A percentile compares a stretch with the other conserved stretches of the same genome.
Evolutionary conservation across 1,139 yeast species (phyloP).

Genomic region (Candida dubliniensis): DNA sequence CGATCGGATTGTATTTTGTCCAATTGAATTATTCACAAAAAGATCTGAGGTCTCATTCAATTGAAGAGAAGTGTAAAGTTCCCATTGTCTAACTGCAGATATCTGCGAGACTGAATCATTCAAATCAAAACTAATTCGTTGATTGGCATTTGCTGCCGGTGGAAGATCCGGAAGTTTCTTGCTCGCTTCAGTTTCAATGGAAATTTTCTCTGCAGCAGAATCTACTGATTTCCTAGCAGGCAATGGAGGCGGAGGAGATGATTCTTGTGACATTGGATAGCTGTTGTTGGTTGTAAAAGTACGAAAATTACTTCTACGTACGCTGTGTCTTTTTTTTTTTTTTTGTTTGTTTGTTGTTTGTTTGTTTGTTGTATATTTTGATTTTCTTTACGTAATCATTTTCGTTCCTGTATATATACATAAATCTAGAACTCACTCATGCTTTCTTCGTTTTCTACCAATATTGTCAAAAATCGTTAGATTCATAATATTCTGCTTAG

Average conservation of each 20-base stretch:
- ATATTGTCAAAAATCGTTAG: neutral
- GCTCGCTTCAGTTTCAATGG: neutral
- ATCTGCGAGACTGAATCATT: constrained; percentile 29
- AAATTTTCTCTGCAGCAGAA: neutral
- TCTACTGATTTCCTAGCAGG: constrained; percentile 8
- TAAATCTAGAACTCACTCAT: neutral
- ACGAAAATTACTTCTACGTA: neutral
- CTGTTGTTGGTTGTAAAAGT: neutral
- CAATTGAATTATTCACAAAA: constrained; percentile 16
- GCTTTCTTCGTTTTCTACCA: neutral
- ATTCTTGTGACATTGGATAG: neutral
- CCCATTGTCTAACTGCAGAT: constrained; percentile 35
- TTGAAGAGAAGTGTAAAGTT: constrained; percentile 30
- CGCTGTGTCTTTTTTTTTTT: neutral
- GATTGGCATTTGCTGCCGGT: neutral
- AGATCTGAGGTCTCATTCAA: constrained; percentile 41
- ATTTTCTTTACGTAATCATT: neutral
- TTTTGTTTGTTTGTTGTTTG: neutral
- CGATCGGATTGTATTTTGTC: constrained; percentile 11
- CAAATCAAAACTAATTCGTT: constrained; percentile 7
- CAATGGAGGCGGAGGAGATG: constrained; percentile 9
- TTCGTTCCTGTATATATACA: neutral
- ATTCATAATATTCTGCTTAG: neutral
- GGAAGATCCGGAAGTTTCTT: constrained; percentile 10
- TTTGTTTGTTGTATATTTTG: neutral